Base-by-base conservation (phyloP, 2,329 filamentous ascomycete genomes). In the Colletotrichum theobromicola region DNA sequence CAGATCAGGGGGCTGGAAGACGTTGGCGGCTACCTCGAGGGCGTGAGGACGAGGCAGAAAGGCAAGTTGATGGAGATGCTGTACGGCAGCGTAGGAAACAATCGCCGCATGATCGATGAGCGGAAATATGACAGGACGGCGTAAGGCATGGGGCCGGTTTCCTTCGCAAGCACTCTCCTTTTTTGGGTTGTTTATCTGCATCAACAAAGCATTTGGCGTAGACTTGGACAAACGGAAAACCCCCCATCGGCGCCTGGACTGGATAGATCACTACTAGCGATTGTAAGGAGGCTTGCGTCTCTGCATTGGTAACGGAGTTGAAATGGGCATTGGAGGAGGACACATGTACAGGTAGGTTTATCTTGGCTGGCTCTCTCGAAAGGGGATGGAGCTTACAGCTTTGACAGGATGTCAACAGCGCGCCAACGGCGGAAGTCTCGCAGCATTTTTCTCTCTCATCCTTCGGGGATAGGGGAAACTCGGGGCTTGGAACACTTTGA, bases 1-100 rank as follows among this genome's bases (percentile, higher is more conserved):
- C 96, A 98, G 86, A 95, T 98, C 78, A 88, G 88, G 58, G 95
- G 96, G 6, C 84, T 98, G 24, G 93, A 95, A 79, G 93, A 94
- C 28, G 96, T 95, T 5, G 94, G 95, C 78, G 89, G 90, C 15
- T 94, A 97, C 81, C 88, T 98, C 12, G 93, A 93, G 76, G 90
- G 89, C 10, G 92, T 97, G 46, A 87, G 96, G 53, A 91, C 94
- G 77, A 90, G 90, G 77, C 96, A 98, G 85, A 97, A 96, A 87
- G 90, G 91, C 72, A 95, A 94, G 84, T 87, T 97, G 78, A 92
- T 97, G 90, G 93, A 96, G 85, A 91, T 94, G 84, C 84, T 97
- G 4, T 96, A 94, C 82, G 93, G 92, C 3, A 87, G 78, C 32
- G 80, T 82, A 13, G 57, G 74, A 64, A 80, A 81, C 66, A 78